phyloP scores from a whole-genome alignment of 192 early-diverging fungal species.

The Martensiomyces pterosporus region DNA sequence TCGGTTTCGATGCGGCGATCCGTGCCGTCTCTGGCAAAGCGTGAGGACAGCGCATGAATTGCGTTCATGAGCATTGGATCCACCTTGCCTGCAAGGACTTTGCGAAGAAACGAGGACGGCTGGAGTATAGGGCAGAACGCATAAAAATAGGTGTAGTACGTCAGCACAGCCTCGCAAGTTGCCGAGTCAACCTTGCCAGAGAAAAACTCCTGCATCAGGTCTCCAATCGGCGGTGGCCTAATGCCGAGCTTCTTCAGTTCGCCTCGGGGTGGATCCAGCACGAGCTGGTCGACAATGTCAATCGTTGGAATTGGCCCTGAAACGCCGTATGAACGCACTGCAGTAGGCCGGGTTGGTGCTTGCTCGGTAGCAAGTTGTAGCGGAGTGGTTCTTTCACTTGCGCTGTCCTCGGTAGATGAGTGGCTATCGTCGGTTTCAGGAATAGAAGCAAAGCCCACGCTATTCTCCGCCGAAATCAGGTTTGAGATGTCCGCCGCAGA shows the following conservation, averaged over 20 bases:
- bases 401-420: too few relatives aligned
- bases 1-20: neutral
- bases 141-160: neutral
- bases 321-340: neutral
- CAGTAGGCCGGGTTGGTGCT: neutral
- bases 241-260: too few relatives aligned
- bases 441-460: too few relatives aligned
- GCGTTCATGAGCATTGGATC: neutral
- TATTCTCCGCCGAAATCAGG: too few relatives aligned
- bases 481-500: too few relatives aligned
- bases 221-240: neutral
- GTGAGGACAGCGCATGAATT: neutral
- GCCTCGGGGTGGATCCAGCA: too few relatives aligned
- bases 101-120: neutral
- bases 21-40: neutral
- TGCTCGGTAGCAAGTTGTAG: too few relatives aligned
- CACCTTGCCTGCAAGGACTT: neutral
- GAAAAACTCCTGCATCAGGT: neutral
- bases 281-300: too few relatives aligned
- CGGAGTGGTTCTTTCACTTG: too few relatives aligned
- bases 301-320: too few relatives aligned
- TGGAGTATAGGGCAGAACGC: neutral
- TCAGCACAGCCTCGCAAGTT: neutral
- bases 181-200: neutral
- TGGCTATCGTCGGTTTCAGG: too few relatives aligned